Base-by-base conservation (phyloP, 345 rosid genomes). In the Linum usitatissimum region DNA sequence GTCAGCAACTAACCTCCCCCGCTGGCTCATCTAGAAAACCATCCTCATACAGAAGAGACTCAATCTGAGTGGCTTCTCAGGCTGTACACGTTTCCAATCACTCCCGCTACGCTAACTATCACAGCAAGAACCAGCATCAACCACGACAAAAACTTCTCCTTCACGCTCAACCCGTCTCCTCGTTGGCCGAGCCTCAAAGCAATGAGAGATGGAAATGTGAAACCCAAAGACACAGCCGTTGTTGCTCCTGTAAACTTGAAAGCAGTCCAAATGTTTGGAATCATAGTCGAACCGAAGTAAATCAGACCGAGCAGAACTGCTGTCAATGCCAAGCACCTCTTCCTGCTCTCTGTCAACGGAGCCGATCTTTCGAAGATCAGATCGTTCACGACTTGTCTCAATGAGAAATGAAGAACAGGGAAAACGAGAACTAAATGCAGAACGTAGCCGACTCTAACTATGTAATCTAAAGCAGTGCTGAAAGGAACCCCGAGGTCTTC, bases 231-330 rank as follows among this genome's bases (percentile, higher is more conserved):
- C 30, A 93, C 94, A 9, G 99, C 99, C 18, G 97, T 80, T 38
- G 99, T 93, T n/a, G 99, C 97, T 30, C 99, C 99, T 0, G 99
- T 93, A 71, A 90, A 93, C 73, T 93, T 93, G 72, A 93, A 93
- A 53, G 97, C 99, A 0, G 88, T 87, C 99, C 99, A 93, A 70
- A 93, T 93, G 57, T 81, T 93, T 7, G 99, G 99, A 66, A 90
- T 81, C 91, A 86, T 79, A 12, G 97, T 87, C 6, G 99, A 93
- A 42, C 91, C 97, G 0, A 93, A 65, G 73, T 81, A 93, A 51
- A 86, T 83, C 36, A 80, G 76, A 18, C 65, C 76, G 63, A 93
- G 61, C 66, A 93, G 76, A 21, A 84, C 68, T 18, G 57, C 79
- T 2, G 97, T 93, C 2, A 93, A 78, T 6, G 71, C 78, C 69